A percentile compares a stretch with the other conserved stretches of the same genome.
Conservation (phyloP, 2,329 filamentous ascomycete genomes). For the Aspergillus neotritici region DNA sequence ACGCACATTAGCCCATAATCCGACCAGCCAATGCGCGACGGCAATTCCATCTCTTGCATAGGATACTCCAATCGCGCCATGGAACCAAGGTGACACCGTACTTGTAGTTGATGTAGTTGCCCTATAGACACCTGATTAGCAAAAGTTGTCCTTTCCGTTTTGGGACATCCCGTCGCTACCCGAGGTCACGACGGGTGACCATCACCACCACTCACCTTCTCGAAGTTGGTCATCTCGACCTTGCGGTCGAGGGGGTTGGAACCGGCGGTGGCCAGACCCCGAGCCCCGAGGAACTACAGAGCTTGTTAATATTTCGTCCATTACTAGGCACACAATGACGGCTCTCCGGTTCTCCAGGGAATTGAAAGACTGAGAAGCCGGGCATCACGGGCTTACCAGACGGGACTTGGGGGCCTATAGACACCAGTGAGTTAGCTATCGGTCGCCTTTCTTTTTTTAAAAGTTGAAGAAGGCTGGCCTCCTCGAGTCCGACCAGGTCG, state of each 20-base stretch:
- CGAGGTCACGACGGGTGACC: constrained; percentile 11
- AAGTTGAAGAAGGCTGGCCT: too few species aligned
- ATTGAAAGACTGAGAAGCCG: constrained; percentile 2
- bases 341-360: neutral
- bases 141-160: constrained; percentile 6
- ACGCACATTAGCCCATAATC: constrained; percentile 18
- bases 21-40: too few species aligned
- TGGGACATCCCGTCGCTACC: constrained; percentile 16
- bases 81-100: constrained; percentile 26
- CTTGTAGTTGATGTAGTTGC: constrained; percentile 96
- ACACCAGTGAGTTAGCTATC: constrained; percentile 17
- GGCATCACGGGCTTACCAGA: constrained; percentile 34
- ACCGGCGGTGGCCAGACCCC: constrained; percentile 74
- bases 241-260: constrained; percentile 86
- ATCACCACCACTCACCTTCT: constrained; percentile 53
- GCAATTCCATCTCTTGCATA: too few species aligned
- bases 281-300: constrained; percentile 58
- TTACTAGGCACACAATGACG: neutral
- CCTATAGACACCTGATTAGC: constrained; percentile 37
- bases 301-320: constrained; percentile 21
- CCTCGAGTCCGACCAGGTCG: too few species aligned
- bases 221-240: constrained; percentile 97
- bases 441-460: neutral
- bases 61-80: too few species aligned
- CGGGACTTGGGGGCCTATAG: constrained; percentile 42